phyloP scores from a whole-genome alignment of 1,284 basidiomycete species.

The Erythrobasidium hasegawianum region DNA sequence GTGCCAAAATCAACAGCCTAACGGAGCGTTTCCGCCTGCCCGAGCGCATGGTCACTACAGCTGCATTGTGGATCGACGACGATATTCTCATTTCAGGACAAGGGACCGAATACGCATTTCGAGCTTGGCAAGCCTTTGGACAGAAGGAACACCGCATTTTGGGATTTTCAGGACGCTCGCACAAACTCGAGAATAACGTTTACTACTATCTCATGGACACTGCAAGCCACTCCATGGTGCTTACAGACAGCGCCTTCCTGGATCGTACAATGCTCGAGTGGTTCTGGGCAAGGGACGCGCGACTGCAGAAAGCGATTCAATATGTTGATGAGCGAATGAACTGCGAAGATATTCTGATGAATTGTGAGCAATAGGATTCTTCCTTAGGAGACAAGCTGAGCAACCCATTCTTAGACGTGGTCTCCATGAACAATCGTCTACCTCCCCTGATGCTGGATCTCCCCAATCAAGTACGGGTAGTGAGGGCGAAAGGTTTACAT shows the following conservation, averaged over 20 bases:
- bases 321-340: conserved; percentile 28
- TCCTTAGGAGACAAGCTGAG: neutral
- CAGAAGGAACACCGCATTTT: conserved; percentile 14
- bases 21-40: conserved; percentile 26
- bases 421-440: conserved; percentile 12
- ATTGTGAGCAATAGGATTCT: conserved; percentile 12
- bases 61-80: conserved; percentile 27
- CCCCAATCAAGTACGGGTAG: neutral
- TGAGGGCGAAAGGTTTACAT: conserved; percentile 1
- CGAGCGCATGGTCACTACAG: conserved; percentile 18
- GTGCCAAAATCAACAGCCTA: conserved; percentile 16
- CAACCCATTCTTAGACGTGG: conserved; percentile 3
- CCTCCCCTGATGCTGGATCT: conserved; percentile 12
- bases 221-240: conserved; percentile 12
- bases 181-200: neutral
- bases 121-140: conserved; percentile 8
- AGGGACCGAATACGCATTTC: conserved; percentile 13
- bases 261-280: conserved; percentile 22
- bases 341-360: conserved; percentile 35
- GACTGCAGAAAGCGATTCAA: neutral
- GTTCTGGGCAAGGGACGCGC: conserved; percentile 18
- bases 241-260: conserved; percentile 33
- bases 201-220: conserved; percentile 1
- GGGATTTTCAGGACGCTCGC: conserved; percentile 7
- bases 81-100: conserved; percentile 9